These are phyloP conservation scores for Entonaema liquescens DNA, from an alignment of 495 filamentous ascomycete genomes.

Conservation along the genomic window DNA sequence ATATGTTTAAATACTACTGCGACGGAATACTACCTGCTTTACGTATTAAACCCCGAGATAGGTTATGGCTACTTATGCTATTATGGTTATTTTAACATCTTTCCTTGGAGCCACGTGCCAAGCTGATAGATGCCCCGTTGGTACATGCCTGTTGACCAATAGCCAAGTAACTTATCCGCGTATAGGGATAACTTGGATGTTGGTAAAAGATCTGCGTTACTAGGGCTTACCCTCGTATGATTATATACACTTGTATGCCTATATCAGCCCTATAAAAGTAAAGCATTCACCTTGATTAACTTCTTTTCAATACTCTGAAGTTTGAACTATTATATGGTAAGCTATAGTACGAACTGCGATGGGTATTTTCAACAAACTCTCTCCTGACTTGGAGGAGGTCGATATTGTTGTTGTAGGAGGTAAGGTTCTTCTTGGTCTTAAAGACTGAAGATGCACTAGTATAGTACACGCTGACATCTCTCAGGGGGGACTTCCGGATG, in stretches of 20 bases:
- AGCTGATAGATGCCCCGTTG: neutral
- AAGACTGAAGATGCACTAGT: neutral
- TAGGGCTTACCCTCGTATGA: neutral
- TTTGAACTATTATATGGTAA: neutral
- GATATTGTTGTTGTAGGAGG: neutral
- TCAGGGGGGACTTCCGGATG: neutral
- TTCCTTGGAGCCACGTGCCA: neutral
- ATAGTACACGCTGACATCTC: neutral
- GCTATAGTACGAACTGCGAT: neutral
- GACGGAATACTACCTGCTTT: too few species aligned
- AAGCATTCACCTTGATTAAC: neutral
- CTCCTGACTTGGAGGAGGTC: neutral
- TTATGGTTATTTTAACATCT: neutral
- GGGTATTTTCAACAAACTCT: neutral
- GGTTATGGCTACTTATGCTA: too few species aligned
- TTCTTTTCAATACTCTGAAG: neutral
- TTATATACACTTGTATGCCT: neutral
- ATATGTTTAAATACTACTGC: too few species aligned
- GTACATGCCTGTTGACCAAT: too few species aligned
- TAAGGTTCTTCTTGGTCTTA: neutral
- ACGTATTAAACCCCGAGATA: too few species aligned
- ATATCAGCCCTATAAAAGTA: neutral
- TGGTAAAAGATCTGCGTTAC: neutral
- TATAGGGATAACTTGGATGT: neutral
- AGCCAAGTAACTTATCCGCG: neutral